Evolutionary conservation across 108 stramenopile species (phyloP), one percentile per base, ranked within the genome.

Genomic region (Cyclotella cryptica): DNA sequence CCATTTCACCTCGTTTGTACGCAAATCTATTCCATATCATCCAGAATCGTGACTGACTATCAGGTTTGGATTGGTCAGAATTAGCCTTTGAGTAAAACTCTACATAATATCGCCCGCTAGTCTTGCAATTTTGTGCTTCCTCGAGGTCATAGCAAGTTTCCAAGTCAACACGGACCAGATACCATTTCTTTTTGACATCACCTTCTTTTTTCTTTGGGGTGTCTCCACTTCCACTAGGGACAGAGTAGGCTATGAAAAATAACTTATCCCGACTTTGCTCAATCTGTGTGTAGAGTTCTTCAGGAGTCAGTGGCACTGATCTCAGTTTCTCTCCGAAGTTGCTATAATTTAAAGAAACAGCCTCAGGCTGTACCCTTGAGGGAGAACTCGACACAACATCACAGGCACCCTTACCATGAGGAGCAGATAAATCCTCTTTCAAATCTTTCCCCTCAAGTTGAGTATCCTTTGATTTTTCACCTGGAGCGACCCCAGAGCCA

Each of bases 141-240:
- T 74, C 51, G 18, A 62, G 9, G 0, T 47, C 21, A 3, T 47
- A 0, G 44, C 80, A 74, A 8, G 66, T 72, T n/a, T 61, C 40
- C 19, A 81, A 35, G 47, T 81, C 80, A 22, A 74, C 80, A 58
- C 80, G 68, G 6, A 81, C 80, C 53, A 81, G 29, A 54, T 74
- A 69, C 80, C 80, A 81, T 53, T 57, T 21, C 40, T 67, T 44
- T 45, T 29, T n/a, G 3, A 13, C 44, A 27, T 30, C 54, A 12
- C 13, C 35, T 2, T 35, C 35, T 28, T 66, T 53, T 11, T 43
- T 65, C 22, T 46, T 47, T 0, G 26, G 40, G 52, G 21, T 49
- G 52, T 35, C 47, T 1, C 15, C 9, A 29, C 68, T 57, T 2
- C 47, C 53, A 46, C 52, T 45, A 17, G 22, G 17, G 13, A 30